Evolutionary conservation across 2,329 filamentous ascomycete genomes (phyloP).

Genomic region (Gaeumannomyces sp.): DNA sequence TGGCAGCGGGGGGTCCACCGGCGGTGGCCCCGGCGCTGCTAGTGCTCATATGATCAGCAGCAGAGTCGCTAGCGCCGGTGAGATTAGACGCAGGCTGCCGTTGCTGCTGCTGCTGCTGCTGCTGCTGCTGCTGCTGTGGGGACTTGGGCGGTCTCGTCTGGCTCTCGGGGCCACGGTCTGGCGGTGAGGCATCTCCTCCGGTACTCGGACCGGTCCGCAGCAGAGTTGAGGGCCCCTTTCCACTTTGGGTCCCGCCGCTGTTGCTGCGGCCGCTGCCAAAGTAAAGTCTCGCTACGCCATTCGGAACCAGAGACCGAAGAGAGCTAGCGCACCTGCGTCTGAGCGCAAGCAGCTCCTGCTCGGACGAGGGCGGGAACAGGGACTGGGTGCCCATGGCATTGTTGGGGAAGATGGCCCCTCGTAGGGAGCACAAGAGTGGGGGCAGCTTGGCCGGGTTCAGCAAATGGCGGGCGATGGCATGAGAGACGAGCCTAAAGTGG

Average conservation of each 20-base stretch:
- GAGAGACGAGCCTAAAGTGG: slow-evolving; percentile 47
- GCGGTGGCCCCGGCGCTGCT: no score
- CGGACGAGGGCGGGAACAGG: slow-evolving; percentile 52
- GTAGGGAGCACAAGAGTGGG: slow-evolving; percentile 61
- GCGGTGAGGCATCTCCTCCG: slow-evolving; percentile 1
- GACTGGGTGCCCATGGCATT: slow-evolving; percentile 65
- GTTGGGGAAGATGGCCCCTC: slow-evolving; percentile 79
- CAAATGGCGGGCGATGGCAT: slow-evolving; percentile 49
- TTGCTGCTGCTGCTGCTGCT: not conserved
- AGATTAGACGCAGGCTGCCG: not conserved
- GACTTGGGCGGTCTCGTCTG: slow-evolving; percentile 2
- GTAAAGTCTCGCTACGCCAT: slow-evolving; percentile 42
- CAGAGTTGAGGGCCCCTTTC: not conserved
- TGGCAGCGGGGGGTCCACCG: no score
- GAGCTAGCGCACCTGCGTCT: slow-evolving; percentile 61
- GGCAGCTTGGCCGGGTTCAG: slow-evolving; percentile 61
- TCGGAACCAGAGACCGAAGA: slow-evolving; percentile 43
- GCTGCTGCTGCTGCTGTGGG: not conserved
- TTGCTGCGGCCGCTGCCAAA: slow-evolving; percentile 29
- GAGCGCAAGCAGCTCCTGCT: slow-evolving; percentile 54
- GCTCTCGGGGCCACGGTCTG: not conserved
- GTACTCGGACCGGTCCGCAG: slow-evolving; percentile 8
- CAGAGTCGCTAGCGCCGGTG: slow-evolving; percentile 8
- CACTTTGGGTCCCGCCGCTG: not conserved
- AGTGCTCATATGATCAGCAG: slow-evolving; percentile 6